Conservation (phyloP, 2,329 filamentous ascomycete species). For the Xylariaceae sp. region DNA sequence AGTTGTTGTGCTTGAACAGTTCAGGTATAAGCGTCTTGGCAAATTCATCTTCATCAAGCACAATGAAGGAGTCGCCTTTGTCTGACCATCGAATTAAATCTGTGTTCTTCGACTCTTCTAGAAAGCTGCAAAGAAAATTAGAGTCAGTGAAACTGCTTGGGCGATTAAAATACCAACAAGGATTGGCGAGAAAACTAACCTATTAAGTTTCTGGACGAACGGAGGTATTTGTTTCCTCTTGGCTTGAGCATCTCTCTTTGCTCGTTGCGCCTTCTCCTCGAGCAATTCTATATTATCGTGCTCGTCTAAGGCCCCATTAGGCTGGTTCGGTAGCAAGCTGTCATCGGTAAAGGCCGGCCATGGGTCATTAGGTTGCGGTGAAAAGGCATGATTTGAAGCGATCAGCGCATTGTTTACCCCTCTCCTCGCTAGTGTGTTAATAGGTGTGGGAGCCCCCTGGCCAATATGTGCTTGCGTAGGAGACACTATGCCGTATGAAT, state of each 20-base stretch:
- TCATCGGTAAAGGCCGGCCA: constrained; percentile 52
- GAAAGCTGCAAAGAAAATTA: constrained; percentile 67
- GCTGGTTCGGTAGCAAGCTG: constrained; percentile 46
- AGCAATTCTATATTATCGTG: constrained; percentile 78
- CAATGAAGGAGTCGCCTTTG: constrained; percentile 94
- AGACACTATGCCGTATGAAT: constrained; percentile 41
- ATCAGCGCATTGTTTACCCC: constrained; percentile 58
- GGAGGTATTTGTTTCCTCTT: constrained; percentile 96
- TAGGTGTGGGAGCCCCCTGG: constrained; percentile 43
- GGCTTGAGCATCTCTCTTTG: constrained; percentile 84
- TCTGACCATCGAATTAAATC: constrained; percentile 97
- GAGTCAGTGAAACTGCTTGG: constrained; percentile 2
- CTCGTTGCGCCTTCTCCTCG: constrained; percentile 78
- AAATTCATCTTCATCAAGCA: constrained; percentile 96
- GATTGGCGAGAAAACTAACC: constrained; percentile 59
- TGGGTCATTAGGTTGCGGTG: constrained; percentile 40
- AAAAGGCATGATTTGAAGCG: constrained; percentile 39
- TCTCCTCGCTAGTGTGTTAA: constrained; percentile 59
- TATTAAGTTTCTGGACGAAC: constrained; percentile 97
- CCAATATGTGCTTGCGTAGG: constrained; percentile 43
- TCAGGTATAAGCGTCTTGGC: constrained; percentile 96
- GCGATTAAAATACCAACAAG: background rate
- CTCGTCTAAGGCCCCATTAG: constrained; percentile 51
- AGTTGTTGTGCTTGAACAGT: constrained; percentile 99
- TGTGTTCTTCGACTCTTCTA: constrained; percentile 91